Base-by-base conservation (phyloP, 148 eudicot species). In the Mesembryanthemum crystallinum region DNA sequence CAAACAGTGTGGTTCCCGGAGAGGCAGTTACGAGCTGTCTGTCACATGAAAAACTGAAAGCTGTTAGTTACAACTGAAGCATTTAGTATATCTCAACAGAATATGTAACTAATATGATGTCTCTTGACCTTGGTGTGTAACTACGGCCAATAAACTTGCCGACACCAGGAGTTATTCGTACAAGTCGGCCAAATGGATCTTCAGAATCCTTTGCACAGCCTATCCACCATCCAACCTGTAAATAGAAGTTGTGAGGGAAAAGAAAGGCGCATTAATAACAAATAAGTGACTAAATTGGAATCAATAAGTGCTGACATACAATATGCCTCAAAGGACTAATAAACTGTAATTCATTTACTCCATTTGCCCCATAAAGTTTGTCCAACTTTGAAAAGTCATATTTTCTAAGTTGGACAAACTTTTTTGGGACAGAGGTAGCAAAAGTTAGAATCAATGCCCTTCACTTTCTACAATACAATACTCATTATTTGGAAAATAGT, bases 181-280 rank as follows among this genome's bases (percentile, higher is more conserved):
- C 78, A 80, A 92, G 80, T 82, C 87, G 88, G 76, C 99, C 99
- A 83, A 92, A 90, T 21, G 97, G 97, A 78, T 96, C 98, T 79
- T 85, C 84, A 12, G 97, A 89, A 84, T 91, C 97, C 73, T 92
- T 90, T 35, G 94, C 89, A 85, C 73, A 88, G 54, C 98, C 99
- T 71, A 90, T 89, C 99, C 99, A 96, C 99, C 98, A 96, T 57
- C 99, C 98, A 70, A 92, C 92, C 99, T 96, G 88, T 54, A 83
- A 43, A 57, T 17, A 55, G 13, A 60, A 4, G 24, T 49, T 58
- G 47, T 14, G 52, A 10, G n/a, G 23, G 35, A 45, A 25, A 43
- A 47, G 54, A 42, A 28, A 60, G 35, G 9, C 5, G 55, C 0
- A 39, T 60, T 27, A 60, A 33, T 39, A 43, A 69, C 1, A 4